Percentiles rank a stretch among this genome's conserved stretches.
These are phyloP conservation scores for Chlorella sp. DNA, from an alignment of 139 green algal genomes.

Conservation along the genomic window DNA sequence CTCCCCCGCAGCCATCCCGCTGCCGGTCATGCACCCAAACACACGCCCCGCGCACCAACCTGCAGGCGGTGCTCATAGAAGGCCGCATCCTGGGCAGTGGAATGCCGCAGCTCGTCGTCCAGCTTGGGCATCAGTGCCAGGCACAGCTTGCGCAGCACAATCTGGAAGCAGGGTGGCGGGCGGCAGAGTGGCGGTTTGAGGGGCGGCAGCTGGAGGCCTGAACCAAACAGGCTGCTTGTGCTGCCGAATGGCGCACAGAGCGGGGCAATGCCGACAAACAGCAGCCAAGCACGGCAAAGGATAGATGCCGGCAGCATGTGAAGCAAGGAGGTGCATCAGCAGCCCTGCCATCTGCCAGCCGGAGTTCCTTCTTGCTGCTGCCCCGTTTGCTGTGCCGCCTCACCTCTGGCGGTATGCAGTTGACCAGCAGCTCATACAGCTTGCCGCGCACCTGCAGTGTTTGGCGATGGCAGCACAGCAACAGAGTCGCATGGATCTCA, in stretches of 20 bases:
- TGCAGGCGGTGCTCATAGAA: conserved; percentile 93
- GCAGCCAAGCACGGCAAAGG: background rate
- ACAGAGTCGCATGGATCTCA: too few relatives aligned
- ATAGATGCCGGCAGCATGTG: background rate
- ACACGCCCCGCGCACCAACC: conserved; percentile 4
- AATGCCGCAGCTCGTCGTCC: conserved; percentile 91
- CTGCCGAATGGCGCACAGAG: too few relatives aligned
- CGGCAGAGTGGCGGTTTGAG: background rate
- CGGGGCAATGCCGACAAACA: too few relatives aligned
- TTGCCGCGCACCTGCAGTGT: conserved; percentile 83
- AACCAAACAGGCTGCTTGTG: too few relatives aligned
- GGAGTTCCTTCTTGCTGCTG: background rate
- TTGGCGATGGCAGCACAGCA: too few relatives aligned
- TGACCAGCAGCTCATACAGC: conserved; percentile 97
- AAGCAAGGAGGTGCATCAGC: background rate
- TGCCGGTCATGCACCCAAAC: too few relatives aligned
- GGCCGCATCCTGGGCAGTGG: conserved; percentile 65
- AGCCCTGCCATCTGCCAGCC: background rate
- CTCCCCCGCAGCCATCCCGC: too few relatives aligned
- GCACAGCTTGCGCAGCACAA: conserved; percentile 70
- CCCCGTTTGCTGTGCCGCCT: background rate
- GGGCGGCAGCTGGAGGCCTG: too few relatives aligned
- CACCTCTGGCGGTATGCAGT: conserved; percentile 95
- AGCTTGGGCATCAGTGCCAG: conserved; percentile 88
- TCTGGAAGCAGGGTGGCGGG: background rate